Evolutionary conservation across 768 basidiomycete genomes (phyloP).

Genomic region (Tricholoma saponaceum): DNA sequence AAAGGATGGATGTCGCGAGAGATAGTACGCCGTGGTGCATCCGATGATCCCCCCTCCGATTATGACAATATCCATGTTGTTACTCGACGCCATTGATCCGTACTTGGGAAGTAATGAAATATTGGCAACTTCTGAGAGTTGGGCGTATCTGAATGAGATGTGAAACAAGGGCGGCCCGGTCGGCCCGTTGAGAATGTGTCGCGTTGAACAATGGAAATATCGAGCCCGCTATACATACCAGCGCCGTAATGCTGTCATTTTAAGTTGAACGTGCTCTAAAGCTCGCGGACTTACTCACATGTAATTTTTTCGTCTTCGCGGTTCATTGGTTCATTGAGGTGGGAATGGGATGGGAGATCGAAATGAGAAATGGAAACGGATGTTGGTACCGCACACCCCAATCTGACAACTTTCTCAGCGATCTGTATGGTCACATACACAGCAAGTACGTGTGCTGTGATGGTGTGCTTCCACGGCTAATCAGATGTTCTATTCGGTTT

Average conservation of each 20-base stretch:
- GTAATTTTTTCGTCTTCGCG: background rate
- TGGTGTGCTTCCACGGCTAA: background rate
- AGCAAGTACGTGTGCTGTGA: background rate
- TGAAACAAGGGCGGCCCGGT: background rate
- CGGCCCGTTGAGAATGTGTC: too few relatives aligned
- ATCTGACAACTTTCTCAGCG: background rate
- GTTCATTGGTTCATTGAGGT: background rate
- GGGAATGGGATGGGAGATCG: background rate
- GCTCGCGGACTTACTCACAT: background rate
- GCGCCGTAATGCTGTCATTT: too few relatives aligned
- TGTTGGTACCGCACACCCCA: background rate
- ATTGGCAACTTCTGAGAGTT: background rate
- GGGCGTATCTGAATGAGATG: background rate
- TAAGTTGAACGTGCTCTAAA: background rate
- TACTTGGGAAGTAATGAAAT: background rate
- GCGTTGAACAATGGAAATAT: too few relatives aligned
- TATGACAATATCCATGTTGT: slow-evolving; percentile 52
- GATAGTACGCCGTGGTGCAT: slow-evolving; percentile 78
- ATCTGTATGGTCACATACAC: background rate
- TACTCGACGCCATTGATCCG: slow-evolving; percentile 4
- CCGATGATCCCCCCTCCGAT: slow-evolving; percentile 89
- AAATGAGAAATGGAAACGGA: background rate
- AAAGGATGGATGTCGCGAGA: slow-evolving; percentile 54
- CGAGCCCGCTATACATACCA: background rate
- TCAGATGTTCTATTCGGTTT: background rate